phyloP scores from a whole-genome alignment of 345 rosid genomes.

The Triadica sebifera region DNA sequence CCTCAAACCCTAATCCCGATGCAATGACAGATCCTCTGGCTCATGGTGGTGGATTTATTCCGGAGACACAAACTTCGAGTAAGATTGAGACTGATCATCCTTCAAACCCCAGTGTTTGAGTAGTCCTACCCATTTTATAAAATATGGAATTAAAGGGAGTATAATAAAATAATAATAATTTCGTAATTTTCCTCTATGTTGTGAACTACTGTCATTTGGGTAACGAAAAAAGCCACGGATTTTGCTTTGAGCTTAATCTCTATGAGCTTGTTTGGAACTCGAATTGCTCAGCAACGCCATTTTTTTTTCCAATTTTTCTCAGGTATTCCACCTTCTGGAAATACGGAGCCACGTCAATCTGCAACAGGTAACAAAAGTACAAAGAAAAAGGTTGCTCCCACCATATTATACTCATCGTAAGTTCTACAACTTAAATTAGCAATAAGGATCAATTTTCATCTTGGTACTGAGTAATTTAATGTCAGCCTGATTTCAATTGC shows the following conservation, averaged over 20 bases:
- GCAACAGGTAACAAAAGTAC: conserved; percentile 35
- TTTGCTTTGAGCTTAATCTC: background rate
- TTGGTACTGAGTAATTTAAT: too few relatives aligned
- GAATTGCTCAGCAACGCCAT: background rate
- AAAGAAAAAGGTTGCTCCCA: conserved; percentile 59
- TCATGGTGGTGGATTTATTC: conserved; percentile 86
- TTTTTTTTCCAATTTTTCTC: background rate
- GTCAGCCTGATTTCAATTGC: background rate
- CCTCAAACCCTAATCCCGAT: conserved; percentile 58
- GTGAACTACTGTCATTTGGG: background rate
- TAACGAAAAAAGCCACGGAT: background rate
- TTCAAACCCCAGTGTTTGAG: conserved; percentile 1
- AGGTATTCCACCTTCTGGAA: conserved; percentile 43
- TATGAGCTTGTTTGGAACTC: background rate
- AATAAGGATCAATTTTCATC: too few relatives aligned
- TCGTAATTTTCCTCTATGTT: background rate
- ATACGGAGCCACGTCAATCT: conserved; percentile 37
- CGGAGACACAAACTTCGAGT: conserved; percentile 77
- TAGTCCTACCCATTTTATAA: background rate
- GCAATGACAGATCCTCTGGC: conserved; percentile 73
- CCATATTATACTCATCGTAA: conserved; percentile 76
- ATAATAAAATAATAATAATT: background rate
- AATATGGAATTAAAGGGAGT: background rate
- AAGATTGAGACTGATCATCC: conserved; percentile 11
- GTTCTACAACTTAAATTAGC: conserved; percentile 23